Evolutionary conservation across 805 yeast genomes (phyloP), one percentile per base, ranked within the genome.

Genomic region (Blastobotrys chiropterorum): DNA sequence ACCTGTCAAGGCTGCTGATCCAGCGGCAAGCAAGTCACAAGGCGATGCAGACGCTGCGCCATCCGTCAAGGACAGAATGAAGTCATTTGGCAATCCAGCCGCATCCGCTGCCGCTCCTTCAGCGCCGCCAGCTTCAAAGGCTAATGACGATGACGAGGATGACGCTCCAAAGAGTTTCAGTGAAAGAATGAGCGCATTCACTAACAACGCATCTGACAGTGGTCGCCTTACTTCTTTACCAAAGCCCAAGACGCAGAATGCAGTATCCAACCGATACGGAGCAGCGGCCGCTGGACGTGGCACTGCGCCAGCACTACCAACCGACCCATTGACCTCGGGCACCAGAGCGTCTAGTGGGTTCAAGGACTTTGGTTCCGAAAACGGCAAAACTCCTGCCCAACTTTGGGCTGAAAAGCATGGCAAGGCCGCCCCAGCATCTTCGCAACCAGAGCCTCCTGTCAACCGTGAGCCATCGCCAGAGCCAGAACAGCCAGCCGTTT

Each of bases 331-430:
- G 45, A 81, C 82, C 50, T 16, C 48, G 17, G 49, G 48, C 45
- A 34, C 58, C 21, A 47, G 51, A 38, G 56, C 57, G 21, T 44
- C 43, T 19, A 20, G 59, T 11, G 61, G 62, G 13, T 59, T 58
- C 56, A 50, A 92, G 88, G 69, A 69, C 60, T 84, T 79, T 65
- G 94, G 79, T 56, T 71, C 83, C 50, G 78, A 78, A 55, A 79
- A 76, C 55, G 97, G 96, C 55, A 86, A 88, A 68, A 86, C 96
- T 5, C 97, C 97, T 20, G 97, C 97, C 26, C 97, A 90, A 71
- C 62, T 87, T 26, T 90, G 97, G 97, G 97, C 97, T 20, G 97
- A 86, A 65, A 86, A 83, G 71, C 81, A 84, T 64, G 95, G 89
- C 46, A 77, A 82, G 65, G 43, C 49, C 21, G 66, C 65, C 63